Percentiles rank a stretch among this genome's conserved stretches.
Conservation (phyloP, 225 moss, liverwort and hornwort species). For the Sphagnum tenellum region DNA sequence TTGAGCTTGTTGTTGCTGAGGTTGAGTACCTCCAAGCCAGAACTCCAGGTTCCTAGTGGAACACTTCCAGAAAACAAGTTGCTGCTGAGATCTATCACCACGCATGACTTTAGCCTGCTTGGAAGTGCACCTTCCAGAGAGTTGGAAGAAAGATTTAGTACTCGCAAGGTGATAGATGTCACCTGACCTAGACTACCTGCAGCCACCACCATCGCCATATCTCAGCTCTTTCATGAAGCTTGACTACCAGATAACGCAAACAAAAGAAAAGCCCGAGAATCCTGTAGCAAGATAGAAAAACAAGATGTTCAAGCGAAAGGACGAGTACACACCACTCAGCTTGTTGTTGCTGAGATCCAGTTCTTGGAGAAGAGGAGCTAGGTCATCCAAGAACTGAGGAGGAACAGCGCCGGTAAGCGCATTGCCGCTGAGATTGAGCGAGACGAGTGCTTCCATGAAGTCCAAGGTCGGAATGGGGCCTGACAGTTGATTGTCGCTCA, state of each 20-base stretch:
- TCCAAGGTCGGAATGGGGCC: constrained; percentile 46
- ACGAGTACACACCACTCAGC: constrained; percentile 16
- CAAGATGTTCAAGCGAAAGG: too few species aligned
- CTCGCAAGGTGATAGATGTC: constrained; percentile 36
- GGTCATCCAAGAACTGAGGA: constrained; percentile 25
- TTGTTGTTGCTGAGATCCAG: constrained; percentile 43
- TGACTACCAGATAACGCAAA: too few species aligned
- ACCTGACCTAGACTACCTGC: constrained; percentile 40
- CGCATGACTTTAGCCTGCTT: constrained; percentile 38
- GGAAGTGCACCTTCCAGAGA: constrained; percentile 27
- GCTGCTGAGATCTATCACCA: constrained; percentile 34
- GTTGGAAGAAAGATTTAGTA: constrained; percentile 39
- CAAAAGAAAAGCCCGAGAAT: too few species aligned
- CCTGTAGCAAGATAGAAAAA: too few species aligned
- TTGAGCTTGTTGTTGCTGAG: constrained; percentile 40
- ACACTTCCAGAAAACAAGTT: constrained; percentile 38
- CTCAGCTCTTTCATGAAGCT: too few species aligned
- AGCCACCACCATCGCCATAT: background rate
- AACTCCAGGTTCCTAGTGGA: constrained; percentile 34
- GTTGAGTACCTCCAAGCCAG: constrained; percentile 30
- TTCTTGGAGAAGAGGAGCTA: constrained; percentile 43
- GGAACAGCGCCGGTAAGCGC: constrained; percentile 33
- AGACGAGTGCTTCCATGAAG: constrained; percentile 26
- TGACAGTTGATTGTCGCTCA: constrained; percentile 34
- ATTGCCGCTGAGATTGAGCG: constrained; percentile 33